Evolutionary conservation across 2,329 filamentous ascomycete species (phyloP), one percentile per base, ranked within the genome.

Genomic region (Claviceps monticola): DNA sequence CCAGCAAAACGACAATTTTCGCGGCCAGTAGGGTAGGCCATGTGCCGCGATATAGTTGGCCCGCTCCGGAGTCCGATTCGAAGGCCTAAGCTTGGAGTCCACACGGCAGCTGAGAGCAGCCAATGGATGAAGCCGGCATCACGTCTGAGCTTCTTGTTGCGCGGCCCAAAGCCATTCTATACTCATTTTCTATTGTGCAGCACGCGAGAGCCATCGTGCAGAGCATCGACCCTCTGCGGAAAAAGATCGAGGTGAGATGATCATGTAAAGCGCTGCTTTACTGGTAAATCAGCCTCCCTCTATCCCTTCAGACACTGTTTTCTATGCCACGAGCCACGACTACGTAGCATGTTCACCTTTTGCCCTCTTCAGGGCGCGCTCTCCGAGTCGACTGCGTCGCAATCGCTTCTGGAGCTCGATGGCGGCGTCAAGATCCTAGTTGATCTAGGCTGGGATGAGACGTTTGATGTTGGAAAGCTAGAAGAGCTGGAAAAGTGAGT

Each of bases 361-460:
- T 94, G 86, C 62, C 83, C 93, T 46, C 75, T 98, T 53, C 83
- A 95, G 60, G 93, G 93, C 65, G 91, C 93, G 55, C 88, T 94
- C 63, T 90, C 88, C 49, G 80, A 86, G 58, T 93, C 88, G 46
- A 76, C 83, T 53, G 90, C 91, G 44, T 94, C 89, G 56, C 89
- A 96, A 67, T 97, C 93, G n/a, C 80, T 98, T 38, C 74, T 98
- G 47, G 91, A 97, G 72, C 84, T 98, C 52, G 93, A 98, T 71
- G 91, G 91, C 57, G 93, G 91, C 54, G 85, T 98, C 70, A 97
- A 97, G 68, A 82, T 98, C 50, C 78, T 98, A 51, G 81, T 98
- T 39, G 91, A 96, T 64, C 84, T 96, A 45, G 93, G 93, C 54
- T 98, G 93, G 93, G 90, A 97, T 65, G 88, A 95, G 65, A 79